Evolutionary conservation across 495 filamentous ascomycete species (phyloP).

Genomic region (Aspergillus saccharolyticus): DNA sequence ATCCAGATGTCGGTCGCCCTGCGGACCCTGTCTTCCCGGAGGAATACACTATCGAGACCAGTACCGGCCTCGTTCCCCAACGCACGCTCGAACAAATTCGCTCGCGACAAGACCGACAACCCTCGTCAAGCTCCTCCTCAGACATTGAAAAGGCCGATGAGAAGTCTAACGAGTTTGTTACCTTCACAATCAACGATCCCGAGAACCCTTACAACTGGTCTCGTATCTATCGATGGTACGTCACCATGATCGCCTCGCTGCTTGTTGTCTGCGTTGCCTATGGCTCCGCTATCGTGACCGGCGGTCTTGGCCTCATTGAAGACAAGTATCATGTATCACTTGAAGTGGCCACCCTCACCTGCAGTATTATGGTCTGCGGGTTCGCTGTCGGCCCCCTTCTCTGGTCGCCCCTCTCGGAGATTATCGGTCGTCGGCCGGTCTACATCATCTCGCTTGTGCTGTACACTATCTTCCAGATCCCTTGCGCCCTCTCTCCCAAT

Average conservation of each 20-base stretch:
- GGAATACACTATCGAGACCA: conserved; percentile 30
- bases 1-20: conserved; percentile 22
- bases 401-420: conserved; percentile 67
- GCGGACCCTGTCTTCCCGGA: conserved; percentile 27
- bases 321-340: conserved; percentile 56
- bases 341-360: conserved; percentile 57
- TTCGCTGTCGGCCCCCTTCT: conserved; percentile 49
- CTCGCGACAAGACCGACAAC: conserved; percentile 11
- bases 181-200: conserved; percentile 39
- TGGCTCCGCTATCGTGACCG: conserved; percentile 55
- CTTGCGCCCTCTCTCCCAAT: conserved; percentile 53
- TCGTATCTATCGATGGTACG: conserved; percentile 50
- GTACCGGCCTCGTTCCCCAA: conserved; percentile 28
- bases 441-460: conserved; percentile 47
- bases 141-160: conserved; percentile 24
- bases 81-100: conserved; percentile 23
- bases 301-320: conserved; percentile 55
- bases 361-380: conserved; percentile 36
- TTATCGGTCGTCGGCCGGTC: conserved; percentile 61
- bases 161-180: conserved; percentile 23
- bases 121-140: conserved; percentile 4
- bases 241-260: conserved; percentile 46
- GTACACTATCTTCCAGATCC: conserved; percentile 55
- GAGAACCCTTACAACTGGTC: conserved; percentile 53
- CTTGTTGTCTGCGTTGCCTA: conserved; percentile 54